phyloP scores from a whole-genome alignment of 2,329 filamentous ascomycete genomes.

The Ophiostoma sp. region DNA sequence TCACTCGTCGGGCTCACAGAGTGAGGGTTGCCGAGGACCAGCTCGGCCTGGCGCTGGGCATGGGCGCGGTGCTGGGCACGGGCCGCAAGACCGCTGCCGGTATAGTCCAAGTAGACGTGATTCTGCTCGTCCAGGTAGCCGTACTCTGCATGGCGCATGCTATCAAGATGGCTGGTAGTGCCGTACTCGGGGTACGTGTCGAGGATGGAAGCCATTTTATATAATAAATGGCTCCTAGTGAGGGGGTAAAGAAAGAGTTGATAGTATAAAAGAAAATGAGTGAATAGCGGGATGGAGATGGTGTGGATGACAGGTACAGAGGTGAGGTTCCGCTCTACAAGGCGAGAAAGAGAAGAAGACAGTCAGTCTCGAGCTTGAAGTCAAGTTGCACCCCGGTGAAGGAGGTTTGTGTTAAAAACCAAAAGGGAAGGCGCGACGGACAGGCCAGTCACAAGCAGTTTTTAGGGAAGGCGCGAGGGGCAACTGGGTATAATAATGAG shows the following conservation, averaged over 20 bases:
- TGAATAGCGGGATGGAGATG: background rate
- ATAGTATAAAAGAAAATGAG: background rate
- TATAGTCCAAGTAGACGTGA: slow-evolving; percentile 42
- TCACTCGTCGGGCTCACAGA: slow-evolving; percentile 38
- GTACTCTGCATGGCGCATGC: slow-evolving; percentile 35
- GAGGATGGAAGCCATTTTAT: slow-evolving; percentile 24
- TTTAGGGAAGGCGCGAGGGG: background rate
- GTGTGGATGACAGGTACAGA: background rate
- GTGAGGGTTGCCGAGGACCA: slow-evolving; percentile 40
- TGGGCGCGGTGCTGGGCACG: slow-evolving; percentile 35
- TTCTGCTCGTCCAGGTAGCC: slow-evolving; percentile 36
- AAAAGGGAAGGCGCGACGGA: background rate
- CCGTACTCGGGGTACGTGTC: slow-evolving; percentile 35
- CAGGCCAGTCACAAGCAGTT: background rate
- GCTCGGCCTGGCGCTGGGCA: slow-evolving; percentile 31
- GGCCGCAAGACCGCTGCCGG: slow-evolving; percentile 37
- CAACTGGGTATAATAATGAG: background rate
- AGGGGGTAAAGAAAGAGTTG: background rate
- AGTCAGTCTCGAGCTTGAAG: background rate
- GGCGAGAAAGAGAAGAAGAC: background rate
- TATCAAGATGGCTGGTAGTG: slow-evolving; percentile 33
- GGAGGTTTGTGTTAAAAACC: background rate
- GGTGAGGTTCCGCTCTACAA: background rate
- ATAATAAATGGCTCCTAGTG: background rate
- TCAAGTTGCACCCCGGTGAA: background rate